These are phyloP conservation scores for Berberis thunbergii DNA, from an alignment of 164 flowering plant genomes.

Conservation along the genomic window DNA sequence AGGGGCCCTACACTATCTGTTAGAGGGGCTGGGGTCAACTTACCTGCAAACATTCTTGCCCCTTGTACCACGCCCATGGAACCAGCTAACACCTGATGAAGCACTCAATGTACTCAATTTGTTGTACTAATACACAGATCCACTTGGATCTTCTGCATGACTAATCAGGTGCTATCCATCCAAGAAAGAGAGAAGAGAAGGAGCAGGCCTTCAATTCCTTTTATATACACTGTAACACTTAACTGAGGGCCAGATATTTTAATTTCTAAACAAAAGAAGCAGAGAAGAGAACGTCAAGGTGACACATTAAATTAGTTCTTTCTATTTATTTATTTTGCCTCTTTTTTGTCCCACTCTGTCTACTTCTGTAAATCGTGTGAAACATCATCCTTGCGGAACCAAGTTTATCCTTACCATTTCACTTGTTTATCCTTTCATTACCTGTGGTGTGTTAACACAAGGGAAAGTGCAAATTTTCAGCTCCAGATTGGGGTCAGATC, in stretches of 20 bases:
- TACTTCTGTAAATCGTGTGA: conserved; percentile 8
- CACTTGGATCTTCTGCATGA: conserved; percentile 14
- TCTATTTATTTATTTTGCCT: conserved; percentile 2
- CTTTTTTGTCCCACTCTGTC: background rate
- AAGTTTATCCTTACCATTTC: conserved; percentile 1
- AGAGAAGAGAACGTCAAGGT: conserved; percentile 6
- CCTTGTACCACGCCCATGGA: conserved; percentile 40
- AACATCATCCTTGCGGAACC: conserved; percentile 3
- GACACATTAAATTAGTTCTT: conserved; percentile 4
- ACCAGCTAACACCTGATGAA: conserved; percentile 23
- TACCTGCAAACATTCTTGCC: conserved; percentile 39
- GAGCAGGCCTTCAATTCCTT: conserved; percentile 31
- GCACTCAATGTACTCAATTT: conserved; percentile 8
- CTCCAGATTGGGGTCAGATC: background rate
- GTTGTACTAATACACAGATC: conserved; percentile 18
- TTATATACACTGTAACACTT: conserved; percentile 40
- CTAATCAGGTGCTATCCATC: conserved; percentile 14
- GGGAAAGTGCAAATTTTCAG: background rate
- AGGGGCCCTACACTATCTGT: conserved; percentile 37
- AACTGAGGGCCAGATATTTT: conserved; percentile 15
- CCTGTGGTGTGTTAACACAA: background rate
- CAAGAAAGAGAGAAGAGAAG: conserved; percentile 11
- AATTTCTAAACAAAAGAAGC: conserved; percentile 1
- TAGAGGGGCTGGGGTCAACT: conserved; percentile 45
- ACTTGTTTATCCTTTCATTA: background rate